These are phyloP conservation scores for Lactarius trivialis DNA, from an alignment of 768 basidiomycete species.

Conservation along the genomic window DNA sequence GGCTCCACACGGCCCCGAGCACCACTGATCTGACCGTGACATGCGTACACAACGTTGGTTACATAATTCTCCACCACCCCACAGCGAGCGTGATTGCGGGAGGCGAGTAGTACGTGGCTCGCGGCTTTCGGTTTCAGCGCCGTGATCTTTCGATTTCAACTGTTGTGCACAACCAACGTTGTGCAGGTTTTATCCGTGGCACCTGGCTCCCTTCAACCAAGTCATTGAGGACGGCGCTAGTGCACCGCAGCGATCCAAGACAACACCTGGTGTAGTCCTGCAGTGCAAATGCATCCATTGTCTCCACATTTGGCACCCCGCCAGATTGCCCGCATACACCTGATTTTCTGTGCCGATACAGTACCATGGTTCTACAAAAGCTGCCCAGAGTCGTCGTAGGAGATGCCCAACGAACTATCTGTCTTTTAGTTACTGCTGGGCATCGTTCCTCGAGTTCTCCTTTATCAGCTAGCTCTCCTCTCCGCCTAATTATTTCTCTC, in stretches of 20 bases:
- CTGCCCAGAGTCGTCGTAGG: not conserved
- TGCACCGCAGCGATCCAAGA: not conserved
- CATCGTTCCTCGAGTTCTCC: not conserved
- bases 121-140: not conserved
- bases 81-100: not conserved
- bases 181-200: too few species aligned
- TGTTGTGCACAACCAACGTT: not conserved
- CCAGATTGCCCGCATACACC: not conserved
- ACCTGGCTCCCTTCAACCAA: not conserved
- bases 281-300: not conserved
- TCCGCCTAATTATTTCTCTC: not conserved
- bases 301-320: not conserved
- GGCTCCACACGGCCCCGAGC: not conserved
- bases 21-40: not conserved
- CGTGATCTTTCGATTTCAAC: not conserved
- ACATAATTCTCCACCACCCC: not conserved
- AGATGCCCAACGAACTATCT: not conserved
- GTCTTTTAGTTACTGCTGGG: not conserved
- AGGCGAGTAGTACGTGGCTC: not conserved
- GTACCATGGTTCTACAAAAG: not conserved
- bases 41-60: not conserved
- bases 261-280: not conserved
- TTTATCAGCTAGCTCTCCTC: not conserved
- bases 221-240: not conserved
- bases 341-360: not conserved